A percentile compares a stretch with the other conserved stretches of the same genome.
Conservation (phyloP, 495 filamentous ascomycete genomes). For the Lasiosphaeris hirsuta region DNA sequence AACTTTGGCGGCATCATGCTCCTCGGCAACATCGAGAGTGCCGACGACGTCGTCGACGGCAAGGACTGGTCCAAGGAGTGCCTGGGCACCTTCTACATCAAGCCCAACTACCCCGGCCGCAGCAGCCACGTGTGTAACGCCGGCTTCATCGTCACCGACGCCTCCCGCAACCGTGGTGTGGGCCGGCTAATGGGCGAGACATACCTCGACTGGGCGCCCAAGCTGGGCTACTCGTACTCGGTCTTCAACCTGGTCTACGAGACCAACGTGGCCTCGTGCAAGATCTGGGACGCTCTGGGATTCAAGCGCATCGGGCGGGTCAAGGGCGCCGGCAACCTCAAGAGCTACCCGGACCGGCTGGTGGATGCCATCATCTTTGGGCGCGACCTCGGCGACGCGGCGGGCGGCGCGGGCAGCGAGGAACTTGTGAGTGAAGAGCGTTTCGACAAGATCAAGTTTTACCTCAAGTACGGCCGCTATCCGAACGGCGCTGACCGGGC, state of each 20-base stretch:
- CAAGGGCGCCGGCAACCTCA: conserved; percentile 80
- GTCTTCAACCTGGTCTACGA: conserved; percentile 99
- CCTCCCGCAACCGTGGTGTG: conserved; percentile 83
- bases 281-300: conserved; percentile 95
- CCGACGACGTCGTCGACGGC: conserved; percentile 59
- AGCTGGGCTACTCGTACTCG: conserved; percentile 90
- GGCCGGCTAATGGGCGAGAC: conserved; percentile 90
- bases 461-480: conserved; percentile 92
- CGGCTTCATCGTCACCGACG: conserved; percentile 89
- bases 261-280: conserved; percentile 90
- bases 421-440: conserved; percentile 93
- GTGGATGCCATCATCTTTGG: conserved; percentile 98
- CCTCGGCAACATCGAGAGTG: conserved; percentile 65
- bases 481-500: conserved; percentile 89
- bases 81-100: conserved; percentile 93
- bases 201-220: conserved; percentile 93
- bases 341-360: conserved; percentile 72
- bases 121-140: conserved; percentile 97
- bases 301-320: conserved; percentile 96
- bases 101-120: conserved; percentile 94
- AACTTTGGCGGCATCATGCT: conserved; percentile 95
- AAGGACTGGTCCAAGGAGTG: conserved; percentile 83
- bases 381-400: conserved; percentile 61
- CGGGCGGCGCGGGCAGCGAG: conserved; percentile 54
- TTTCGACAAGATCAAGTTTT: conserved; percentile 97